A percentile compares a stretch with the other conserved stretches of the same genome.
Evolutionary conservation across 2,329 filamentous ascomycete species (phyloP).

Genomic region (Alternaria conjuncta): DNA sequence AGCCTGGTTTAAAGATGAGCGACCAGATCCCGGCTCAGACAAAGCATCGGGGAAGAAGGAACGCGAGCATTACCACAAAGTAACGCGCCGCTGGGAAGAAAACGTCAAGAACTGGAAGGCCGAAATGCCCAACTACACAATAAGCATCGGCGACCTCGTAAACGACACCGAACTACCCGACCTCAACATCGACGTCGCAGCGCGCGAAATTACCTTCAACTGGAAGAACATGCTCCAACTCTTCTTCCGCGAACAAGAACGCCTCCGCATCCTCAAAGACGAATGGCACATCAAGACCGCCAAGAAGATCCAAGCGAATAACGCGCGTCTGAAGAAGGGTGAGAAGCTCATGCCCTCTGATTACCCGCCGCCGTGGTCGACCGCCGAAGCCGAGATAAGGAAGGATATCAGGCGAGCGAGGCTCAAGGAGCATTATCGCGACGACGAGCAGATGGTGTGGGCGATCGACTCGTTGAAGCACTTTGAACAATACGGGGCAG

Average conservation of each 20-base stretch:
- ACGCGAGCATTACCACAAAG: slow-evolving; percentile 11
- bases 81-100: slow-evolving; percentile 38
- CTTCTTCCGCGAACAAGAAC: slow-evolving; percentile 42
- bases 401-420: slow-evolving; percentile 33
- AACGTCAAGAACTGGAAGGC: slow-evolving; percentile 28
- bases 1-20: slow-evolving; percentile 27
- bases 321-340: slow-evolving; percentile 17
- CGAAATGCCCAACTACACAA: slow-evolving; percentile 42
- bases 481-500: slow-evolving; percentile 28
- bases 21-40: slow-evolving; percentile 3
- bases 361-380: slow-evolving; percentile 19
- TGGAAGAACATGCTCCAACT: slow-evolving; percentile 38
- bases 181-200: slow-evolving; percentile 24
- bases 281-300: slow-evolving; percentile 14
- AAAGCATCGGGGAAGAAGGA: slow-evolving; percentile 1
- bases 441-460: slow-evolving; percentile 39
- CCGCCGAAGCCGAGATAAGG: slow-evolving; percentile 22
- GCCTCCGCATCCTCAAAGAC: slow-evolving; percentile 14
- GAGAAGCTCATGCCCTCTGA: slow-evolving; percentile 19
- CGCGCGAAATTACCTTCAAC: slow-evolving; percentile 30
- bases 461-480: slow-evolving; percentile 34
- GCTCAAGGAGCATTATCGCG: slow-evolving; percentile 29
- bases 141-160: slow-evolving; percentile 35
- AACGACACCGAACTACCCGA: slow-evolving; percentile 42
- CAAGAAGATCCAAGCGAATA: slow-evolving; percentile 15